phyloP scores from a whole-genome alignment of 495 filamentous ascomycete species.

The Podospora comata region DNA sequence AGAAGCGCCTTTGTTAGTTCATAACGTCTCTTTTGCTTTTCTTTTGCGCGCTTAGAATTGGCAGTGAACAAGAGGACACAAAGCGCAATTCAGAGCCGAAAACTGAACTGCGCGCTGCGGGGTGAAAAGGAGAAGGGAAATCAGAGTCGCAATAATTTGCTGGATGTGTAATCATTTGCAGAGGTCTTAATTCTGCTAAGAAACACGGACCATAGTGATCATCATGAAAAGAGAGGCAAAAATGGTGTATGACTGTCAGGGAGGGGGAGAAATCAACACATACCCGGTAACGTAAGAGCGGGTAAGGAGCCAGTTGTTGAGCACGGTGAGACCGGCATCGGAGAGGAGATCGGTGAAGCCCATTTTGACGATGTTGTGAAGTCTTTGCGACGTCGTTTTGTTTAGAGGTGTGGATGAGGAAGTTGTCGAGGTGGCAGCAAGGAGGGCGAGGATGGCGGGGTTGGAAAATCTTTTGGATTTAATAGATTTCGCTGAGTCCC shows the following conservation, averaged over 20 bases:
- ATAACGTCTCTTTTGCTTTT: not conserved
- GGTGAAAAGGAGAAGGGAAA: conserved; percentile 10
- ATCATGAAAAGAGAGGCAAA: conserved; percentile 55
- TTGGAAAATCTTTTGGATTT: conserved; percentile 25
- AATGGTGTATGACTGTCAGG: not conserved
- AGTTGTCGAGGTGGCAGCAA: conserved; percentile 12
- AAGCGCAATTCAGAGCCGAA: not conserved
- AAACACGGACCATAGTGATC: conserved; percentile 98
- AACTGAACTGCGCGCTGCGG: not conserved
- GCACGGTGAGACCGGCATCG: conserved; percentile 83
- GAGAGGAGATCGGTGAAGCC: conserved; percentile 91
- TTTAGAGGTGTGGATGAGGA: conserved; percentile 14
- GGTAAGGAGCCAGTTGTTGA: conserved; percentile 86
- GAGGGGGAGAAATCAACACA: conserved; percentile 36
- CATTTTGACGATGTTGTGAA: conserved; percentile 53
- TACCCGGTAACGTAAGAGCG: conserved; percentile 95
- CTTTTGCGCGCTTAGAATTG: not conserved
- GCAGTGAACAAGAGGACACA: conserved; percentile 2
- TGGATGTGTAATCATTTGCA: conserved; percentile 77
- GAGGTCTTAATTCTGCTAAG: conserved; percentile 95
- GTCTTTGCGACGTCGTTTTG: conserved; percentile 12
- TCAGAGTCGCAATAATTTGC: conserved; percentile 85
- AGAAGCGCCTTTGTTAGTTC: conserved; percentile 23
- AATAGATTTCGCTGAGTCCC: not conserved
- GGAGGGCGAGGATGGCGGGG: conserved; percentile 21